Evolutionary conservation across 768 basidiomycete genomes (phyloP), one percentile per base, ranked within the genome.

Genomic region (Tylopilus subfusipes): DNA sequence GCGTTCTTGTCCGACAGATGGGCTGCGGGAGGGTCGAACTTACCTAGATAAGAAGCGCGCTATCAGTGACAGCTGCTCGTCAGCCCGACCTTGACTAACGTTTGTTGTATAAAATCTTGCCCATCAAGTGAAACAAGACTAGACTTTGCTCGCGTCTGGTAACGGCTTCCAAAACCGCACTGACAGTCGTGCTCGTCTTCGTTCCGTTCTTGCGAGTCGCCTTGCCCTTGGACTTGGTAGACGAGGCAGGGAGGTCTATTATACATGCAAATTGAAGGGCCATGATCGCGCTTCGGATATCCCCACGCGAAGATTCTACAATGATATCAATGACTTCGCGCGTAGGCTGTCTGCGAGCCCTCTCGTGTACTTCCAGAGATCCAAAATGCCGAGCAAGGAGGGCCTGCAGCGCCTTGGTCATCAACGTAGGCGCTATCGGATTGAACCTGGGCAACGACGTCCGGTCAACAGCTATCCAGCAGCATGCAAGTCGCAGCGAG

Each of bases 81-180:
- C n/a, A 19, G 5, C 29, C 29, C 8, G 34, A 31, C 13, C 3
- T 51, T 18, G 18, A 97, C 54, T 13, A 16, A 97, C 97, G 84
- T 71, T 98, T 99, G 69, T 96, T 98, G 67, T 97, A 98, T 45
- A 98, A 69, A 1, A 98, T 82, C 73, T 91, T 96, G 16, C 97
- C 97, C 46, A 99, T 75, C 18, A 98, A 72, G 71, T 98, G 97
- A 67, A 99, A 99, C 48, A 99, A 72, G 11, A 82, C 84, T 16
- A 99, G 74, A 55, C 84, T 90, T 63, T 93, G 88, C 64, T 99
- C 97, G 50, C 92, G 76, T 53, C 86, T 74, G 21, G 92, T 90
- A 1, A 93, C 79, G 1, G 84, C 82, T 62, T 93, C 88, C 58
- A 97, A 66, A 16, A 86, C 69, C 4, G 73, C 69, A 13, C 70